A percentile compares a stretch with the other conserved stretches of the same genome.
phyloP scores from a whole-genome alignment of 2,329 filamentous ascomycete species.

The Venturia nashicola region DNA sequence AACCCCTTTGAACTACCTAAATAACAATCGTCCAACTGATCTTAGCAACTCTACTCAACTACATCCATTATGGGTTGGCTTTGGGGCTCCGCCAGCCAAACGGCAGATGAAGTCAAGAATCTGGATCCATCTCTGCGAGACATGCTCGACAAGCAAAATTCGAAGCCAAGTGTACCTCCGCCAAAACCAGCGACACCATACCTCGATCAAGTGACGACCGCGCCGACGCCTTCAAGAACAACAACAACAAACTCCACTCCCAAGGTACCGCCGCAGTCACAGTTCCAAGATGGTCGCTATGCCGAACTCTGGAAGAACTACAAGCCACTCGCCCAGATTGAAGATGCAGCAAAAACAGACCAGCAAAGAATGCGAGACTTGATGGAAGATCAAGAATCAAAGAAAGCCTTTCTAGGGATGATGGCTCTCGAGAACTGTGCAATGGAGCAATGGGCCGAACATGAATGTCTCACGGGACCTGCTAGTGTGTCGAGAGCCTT shows the following conservation, averaged over 20 bases:
- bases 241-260: constrained; percentile 19
- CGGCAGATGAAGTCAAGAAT: constrained; percentile 53
- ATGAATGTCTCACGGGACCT: constrained; percentile 59
- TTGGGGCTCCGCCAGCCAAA: constrained; percentile 35
- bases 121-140: constrained; percentile 75
- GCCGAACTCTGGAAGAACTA: constrained; percentile 92
- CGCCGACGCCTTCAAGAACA: constrained; percentile 8
- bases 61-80: constrained; percentile 47
- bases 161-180: constrained; percentile 17
- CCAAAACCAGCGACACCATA: constrained; percentile 44
- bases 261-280: constrained; percentile 38
- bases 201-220: constrained; percentile 10
- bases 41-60: neutral
- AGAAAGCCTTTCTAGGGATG: constrained; percentile 62
- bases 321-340: constrained; percentile 56
- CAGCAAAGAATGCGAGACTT: constrained; percentile 72
- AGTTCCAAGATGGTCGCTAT: constrained; percentile 59
- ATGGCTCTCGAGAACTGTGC: constrained; percentile 91
- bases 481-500: constrained; percentile 56
- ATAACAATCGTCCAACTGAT: constrained; percentile 6
- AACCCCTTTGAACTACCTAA: neutral
- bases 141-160: constrained; percentile 66
- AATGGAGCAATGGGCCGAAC: constrained; percentile 70
- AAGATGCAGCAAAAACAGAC: constrained; percentile 57
- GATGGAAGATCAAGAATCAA: constrained; percentile 71